A percentile compares a stretch with the other conserved stretches of the same genome.
Evolutionary conservation across 176 grass and related monocot genomes (phyloP).

Genomic region (Leersia perrieri): DNA sequence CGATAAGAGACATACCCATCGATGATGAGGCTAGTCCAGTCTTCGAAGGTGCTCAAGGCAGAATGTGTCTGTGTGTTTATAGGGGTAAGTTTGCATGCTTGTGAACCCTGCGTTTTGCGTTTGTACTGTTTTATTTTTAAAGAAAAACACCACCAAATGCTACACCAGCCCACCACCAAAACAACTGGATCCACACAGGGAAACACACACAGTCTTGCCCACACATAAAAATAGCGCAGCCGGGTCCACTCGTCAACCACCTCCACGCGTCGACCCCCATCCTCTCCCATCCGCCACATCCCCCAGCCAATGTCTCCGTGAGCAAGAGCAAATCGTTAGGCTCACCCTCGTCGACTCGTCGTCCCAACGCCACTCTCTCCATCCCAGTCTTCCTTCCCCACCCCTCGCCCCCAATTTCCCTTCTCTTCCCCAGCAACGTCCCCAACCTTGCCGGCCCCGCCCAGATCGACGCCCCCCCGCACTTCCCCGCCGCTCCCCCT

Average conservation of each 20-base stretch:
- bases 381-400: background rate
- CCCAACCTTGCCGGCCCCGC: conserved; percentile 24
- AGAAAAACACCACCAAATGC: no score
- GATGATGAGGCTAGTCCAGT: no score
- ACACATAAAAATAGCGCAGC: background rate
- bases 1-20: no score
- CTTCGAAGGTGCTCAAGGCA: no score
- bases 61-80: no score
- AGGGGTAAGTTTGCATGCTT: no score
- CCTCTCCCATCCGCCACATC: conserved; percentile 25
- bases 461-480: conserved; percentile 28
- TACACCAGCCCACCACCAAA: no score
- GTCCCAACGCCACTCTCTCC: no score
- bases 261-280: background rate
- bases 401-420: conserved; percentile 31
- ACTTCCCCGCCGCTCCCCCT: background rate
- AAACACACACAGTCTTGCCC: background rate
- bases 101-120: no score
- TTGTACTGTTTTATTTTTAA: no score
- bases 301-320: background rate
- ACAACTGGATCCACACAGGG: background rate
- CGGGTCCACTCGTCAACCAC: conserved; percentile 26
- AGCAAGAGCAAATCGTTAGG: conserved; percentile 43
- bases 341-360: conserved; percentile 31
- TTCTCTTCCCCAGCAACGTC: conserved; percentile 51